These are phyloP conservation scores for Toxicodendron radicans DNA, from an alignment of 345 rosid genomes.

Conservation along the genomic window DNA sequence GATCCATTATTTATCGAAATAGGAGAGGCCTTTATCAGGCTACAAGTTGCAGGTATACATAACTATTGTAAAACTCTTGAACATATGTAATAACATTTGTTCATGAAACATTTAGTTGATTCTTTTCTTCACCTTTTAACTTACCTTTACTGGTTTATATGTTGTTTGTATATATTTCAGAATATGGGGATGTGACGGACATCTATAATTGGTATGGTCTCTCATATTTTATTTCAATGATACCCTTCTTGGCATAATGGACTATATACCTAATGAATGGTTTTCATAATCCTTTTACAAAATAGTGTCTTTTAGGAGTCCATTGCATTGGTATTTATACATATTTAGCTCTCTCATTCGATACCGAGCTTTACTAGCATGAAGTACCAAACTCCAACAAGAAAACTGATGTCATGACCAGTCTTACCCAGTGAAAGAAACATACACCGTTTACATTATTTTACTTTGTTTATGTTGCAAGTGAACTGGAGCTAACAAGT, in stretches of 20 bases:
- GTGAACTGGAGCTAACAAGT: background rate
- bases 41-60: slow-evolving; percentile 64
- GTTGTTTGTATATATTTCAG: slow-evolving; percentile 45
- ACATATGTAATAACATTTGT: background rate
- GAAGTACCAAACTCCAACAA: background rate
- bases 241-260: background rate
- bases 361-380: background rate
- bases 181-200: slow-evolving; percentile 94
- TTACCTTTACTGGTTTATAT: background rate
- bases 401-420: background rate
- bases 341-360: slow-evolving; percentile 6
- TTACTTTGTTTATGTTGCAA: background rate
- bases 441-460: background rate
- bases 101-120: background rate
- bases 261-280: background rate
- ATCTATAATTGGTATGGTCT: slow-evolving; percentile 84
- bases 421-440: background rate
- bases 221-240: slow-evolving; percentile 5
- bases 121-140: slow-evolving; percentile 9
- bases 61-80: background rate
- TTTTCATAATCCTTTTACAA: background rate
- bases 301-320: background rate
- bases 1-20: slow-evolving; percentile 85
- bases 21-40: slow-evolving; percentile 80
- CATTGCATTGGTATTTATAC: background rate